Evolutionary conservation across 768 basidiomycete species (phyloP), one percentile per base, ranked within the genome.

Genomic region (Lactifluus echinatus): DNA sequence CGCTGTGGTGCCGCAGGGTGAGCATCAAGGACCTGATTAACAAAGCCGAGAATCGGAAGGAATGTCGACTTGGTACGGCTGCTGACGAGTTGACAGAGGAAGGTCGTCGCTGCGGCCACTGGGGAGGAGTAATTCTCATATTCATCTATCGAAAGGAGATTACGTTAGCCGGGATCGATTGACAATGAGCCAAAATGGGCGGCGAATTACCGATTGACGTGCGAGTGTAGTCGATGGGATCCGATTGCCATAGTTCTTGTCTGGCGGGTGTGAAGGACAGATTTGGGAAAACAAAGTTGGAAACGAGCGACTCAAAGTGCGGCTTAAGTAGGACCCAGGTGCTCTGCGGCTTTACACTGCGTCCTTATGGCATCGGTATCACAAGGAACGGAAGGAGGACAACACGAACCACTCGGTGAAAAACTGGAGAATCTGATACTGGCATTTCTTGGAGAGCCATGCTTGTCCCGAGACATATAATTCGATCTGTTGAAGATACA

Each of bases 291-390:
- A 87, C 83, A 64, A 93, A 92, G 36, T 75, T 77, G 8, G 85
- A 82, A n/a, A 93, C 80, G 4, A 94, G 79, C 2, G 72, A 81
- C 66, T 88, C 77, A 36, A 87, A 81, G 64, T 91, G 92, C 21
- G 91, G 91, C 70, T 93, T 93, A 67, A 95, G 79, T 36, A 89
- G 76, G 3, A 76, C 72, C 91, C 92, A 94, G 4, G 90, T 95
- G n/a, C 89, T 80, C 66, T 90, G 92, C 14, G 93, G 93, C 72
- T 94, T 94, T 64, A 95, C 82, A 64, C 92, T 94, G 50, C 7
- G 55, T 34, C 52, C 42, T 26, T 10, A 48, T 49, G 55, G 49
- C 23, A 57, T 29, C 46, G 29, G 46, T 29, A 26, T 48, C 17
- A 28, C 34, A 10, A 43, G 34, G 31, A 46, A 45, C 49, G 49